Evolutionary conservation across 1,284 basidiomycete genomes (phyloP), one percentile per base, ranked within the genome.

Genomic region (Heterobasidion parviporum): DNA sequence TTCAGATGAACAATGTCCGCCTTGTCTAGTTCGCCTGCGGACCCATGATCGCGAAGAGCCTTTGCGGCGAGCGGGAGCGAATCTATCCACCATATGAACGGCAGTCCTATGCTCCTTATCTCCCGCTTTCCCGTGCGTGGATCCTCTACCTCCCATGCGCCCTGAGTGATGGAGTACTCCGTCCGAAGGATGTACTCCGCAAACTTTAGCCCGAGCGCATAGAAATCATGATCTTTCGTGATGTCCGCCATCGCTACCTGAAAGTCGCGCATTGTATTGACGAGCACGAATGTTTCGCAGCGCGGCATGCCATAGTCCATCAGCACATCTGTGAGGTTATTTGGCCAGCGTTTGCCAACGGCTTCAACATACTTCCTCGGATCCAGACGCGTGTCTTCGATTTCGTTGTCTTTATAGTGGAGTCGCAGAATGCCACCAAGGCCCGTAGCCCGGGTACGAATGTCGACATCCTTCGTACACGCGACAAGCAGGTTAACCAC

Each of bases 1-100:
- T 85, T 85, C 67, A 84, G 76, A 34, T 84, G 81, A 26, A 85
- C 64, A 54, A 85, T 77, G 62, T 84, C 81, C 0, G 82, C 83
- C 16, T 72, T 60, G 60, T 82, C 79, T 12, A 63, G 60, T 57
- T 82, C 76, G 3, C 60, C 59, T 0, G 69, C 58, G 8, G 62
- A 66, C n/a, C 71, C 71, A 53, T 66, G 68, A 18, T 63, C 69
- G 15, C 80, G 75, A 50, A 84, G 73, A 12, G 75, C 80, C 44
- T 71, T 70, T 9, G 81, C 80, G 62, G 80, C 81, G 34, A 72
- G 64, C 7, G 83, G 81, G 8, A 85, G 68, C 0, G 81, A 68
- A 59, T 85, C 82, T 15, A 66, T 63, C 77, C 77, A 87, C 66
- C 72, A 72, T 38, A 60, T 74, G 68, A 86, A 86, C 0, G 83